Base-by-base conservation (phyloP, 1,284 basidiomycete species). In the Meira miltonrushii region DNA sequence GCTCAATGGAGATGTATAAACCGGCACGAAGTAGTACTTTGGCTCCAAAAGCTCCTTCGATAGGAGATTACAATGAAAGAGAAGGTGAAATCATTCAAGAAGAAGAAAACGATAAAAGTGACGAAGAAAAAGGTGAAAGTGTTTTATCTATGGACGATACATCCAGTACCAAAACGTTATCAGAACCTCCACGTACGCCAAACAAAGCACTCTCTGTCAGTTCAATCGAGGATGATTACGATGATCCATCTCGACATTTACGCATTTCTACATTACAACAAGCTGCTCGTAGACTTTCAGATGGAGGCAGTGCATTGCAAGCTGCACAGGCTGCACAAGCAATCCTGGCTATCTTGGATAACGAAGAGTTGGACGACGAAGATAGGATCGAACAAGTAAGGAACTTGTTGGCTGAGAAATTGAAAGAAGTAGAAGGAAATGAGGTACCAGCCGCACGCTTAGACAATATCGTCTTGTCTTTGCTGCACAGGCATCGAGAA, bases 401-500 rank as follows among this genome's bases (percentile, higher is more conserved):
- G 44, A 59, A 62, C n/a, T 55, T 59, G 25, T 59, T 72, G 11
- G 64, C 62, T 2, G 59, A 55, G 10, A 63, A 61, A 9, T 57
- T 72, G 2, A 61, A 59, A n/a, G 53, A 59, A 17, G 55, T 60
- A 46, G 71, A 72, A 40, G 71, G 69, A 3, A 57, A 61, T 15
- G 57, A 59, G 21, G 25, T 52, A 17, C 52, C 66, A 12, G 59
- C 69, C 0, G 62, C 64, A 5, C 67, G 71, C 11, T 59, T 74
- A 39, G 71, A 74, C 64, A 61, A 52, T 23, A 58, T 74, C 11
- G 70, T 74, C 9, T 65, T 74, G 39, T 64, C 71, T 39, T 62
- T 74, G 54, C 63, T 74, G 59, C 70, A 72, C 49, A 61, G 71
- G 28, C 70, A 72, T 60, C 61, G 68, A 15, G 71, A 74, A 39